phyloP scores from a whole-genome alignment of 805 yeast genomes.

The Cyberlindnera galapagoensis region DNA sequence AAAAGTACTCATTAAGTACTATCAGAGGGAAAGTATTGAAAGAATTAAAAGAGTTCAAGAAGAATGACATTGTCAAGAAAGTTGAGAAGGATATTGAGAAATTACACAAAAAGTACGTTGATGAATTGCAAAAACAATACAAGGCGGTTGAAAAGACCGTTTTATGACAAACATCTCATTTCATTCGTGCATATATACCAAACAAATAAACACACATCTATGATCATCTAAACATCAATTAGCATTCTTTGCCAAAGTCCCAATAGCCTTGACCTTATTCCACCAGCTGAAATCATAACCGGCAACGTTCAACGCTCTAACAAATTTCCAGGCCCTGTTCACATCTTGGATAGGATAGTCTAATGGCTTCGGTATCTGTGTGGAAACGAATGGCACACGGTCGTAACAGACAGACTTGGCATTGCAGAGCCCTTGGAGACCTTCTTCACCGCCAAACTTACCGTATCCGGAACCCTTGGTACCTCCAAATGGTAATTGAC shows the following conservation, averaged over 20 bases:
- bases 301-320: constrained; percentile 70
- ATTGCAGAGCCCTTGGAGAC: constrained; percentile 81
- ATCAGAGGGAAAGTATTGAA: constrained; percentile 55
- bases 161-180: constrained; percentile 12
- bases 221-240: constrained; percentile 5
- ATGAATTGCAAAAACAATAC: constrained; percentile 48
- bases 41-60: constrained; percentile 41
- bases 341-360: constrained; percentile 88
- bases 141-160: constrained; percentile 49
- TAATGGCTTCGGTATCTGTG: constrained; percentile 78
- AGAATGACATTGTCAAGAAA: constrained; percentile 50
- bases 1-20: constrained; percentile 44
- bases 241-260: constrained; percentile 45
- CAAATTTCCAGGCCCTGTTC: constrained; percentile 84
- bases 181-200: background rate
- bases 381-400: constrained; percentile 67
- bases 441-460: constrained; percentile 97
- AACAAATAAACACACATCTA: background rate
- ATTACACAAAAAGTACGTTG: constrained; percentile 57
- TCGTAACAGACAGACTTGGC: constrained; percentile 88
- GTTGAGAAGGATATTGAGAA: constrained; percentile 59
- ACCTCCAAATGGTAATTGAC: constrained; percentile 98
- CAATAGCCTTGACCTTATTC: constrained; percentile 54
- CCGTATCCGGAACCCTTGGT: constrained; percentile 91
- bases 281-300: constrained; percentile 75